Base-by-base conservation (phyloP, 2,329 filamentous ascomycete species). In the Escovopsis sp. region DNA sequence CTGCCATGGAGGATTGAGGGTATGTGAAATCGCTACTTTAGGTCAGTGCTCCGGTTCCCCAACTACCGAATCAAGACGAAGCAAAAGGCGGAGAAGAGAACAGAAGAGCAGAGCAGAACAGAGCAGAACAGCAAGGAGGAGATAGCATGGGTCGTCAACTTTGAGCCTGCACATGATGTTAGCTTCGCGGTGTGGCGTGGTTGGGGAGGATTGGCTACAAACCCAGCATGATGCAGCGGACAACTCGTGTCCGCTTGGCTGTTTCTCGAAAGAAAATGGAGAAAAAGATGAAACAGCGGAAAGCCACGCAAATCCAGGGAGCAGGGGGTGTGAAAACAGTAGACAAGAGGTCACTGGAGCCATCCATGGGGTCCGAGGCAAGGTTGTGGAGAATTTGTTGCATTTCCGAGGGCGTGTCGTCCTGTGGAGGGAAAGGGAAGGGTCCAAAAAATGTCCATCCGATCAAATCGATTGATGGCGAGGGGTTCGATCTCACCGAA, bases 31-130 rank as follows among this genome's bases (percentile, higher is more conserved):
- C 68, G 67, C 71, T 74, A 64, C 50, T 53, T 56, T 53, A 57
- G 62, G 70, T 76, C 69, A 76, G 72, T 76, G 62, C 7, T 70
- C 56, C 65, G 67, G 61, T 71, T 63, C 63, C 62, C 64, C 63
- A 68, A 68, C 62, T 61, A 54, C 50, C 49, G 54, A 50, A 53
- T 16, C n/a, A 53, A 55, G 51, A 48, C 55, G 52, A 53, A 51
- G 51, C 51, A 51, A 3, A 11, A 30, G 7, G 11, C 27, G 9
- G 7, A 30, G 27, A 30, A 30, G 27, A 30, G 11, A 30, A 30
- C 5, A 11, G 11, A 30, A 30, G 11, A 30, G 9, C 27, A 30
- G 27, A 30, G 25, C 5, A 27, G 25, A 27, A 27, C 9, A 30
- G 27, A 30, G 1, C 5, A 30, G 11, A 30, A 45, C 51, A 51